Conservation (phyloP, 345 rosid species). For the Microthlaspi erraticum region DNA sequence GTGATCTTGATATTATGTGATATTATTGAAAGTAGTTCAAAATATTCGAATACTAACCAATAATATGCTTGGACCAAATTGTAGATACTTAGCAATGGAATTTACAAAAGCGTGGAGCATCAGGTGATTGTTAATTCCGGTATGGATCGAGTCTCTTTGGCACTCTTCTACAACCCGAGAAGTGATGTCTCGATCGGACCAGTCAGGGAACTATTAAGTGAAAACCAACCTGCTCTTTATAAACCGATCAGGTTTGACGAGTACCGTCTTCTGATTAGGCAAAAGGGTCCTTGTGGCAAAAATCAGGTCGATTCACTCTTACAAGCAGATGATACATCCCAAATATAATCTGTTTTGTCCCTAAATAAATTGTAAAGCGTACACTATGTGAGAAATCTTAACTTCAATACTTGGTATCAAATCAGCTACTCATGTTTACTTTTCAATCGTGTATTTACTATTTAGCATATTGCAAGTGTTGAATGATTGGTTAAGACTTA, state of each 20-base stretch:
- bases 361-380: slow-evolving; percentile 2
- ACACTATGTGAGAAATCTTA: too few relatives aligned
- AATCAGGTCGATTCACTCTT: slow-evolving; percentile 64
- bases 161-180: slow-evolving; percentile 79
- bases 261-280: slow-evolving; percentile 67
- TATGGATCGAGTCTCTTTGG: slow-evolving; percentile 64
- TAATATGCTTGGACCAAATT: slow-evolving; percentile 9
- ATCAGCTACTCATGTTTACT: too few relatives aligned
- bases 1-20: background rate
- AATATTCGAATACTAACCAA: too few relatives aligned
- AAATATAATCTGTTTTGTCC: background rate
- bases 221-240: slow-evolving; percentile 60
- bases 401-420: too few relatives aligned
- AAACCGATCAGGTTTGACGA: slow-evolving; percentile 67
- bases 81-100: slow-evolving; percentile 79
- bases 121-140: slow-evolving; percentile 69
- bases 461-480: too few relatives aligned
- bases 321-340: slow-evolving; percentile 15
- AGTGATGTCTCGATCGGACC: slow-evolving; percentile 65
- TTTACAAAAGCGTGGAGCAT: slow-evolving; percentile 80
- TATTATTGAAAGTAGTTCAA: too few relatives aligned
- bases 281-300: slow-evolving; percentile 67
- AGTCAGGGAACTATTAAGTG: slow-evolving; percentile 57
- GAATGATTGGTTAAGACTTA: too few relatives aligned
- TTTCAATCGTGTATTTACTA: too few relatives aligned